Conservation (phyloP, 805 yeast genomes). For the Metschnikowia peoriensis region DNA sequence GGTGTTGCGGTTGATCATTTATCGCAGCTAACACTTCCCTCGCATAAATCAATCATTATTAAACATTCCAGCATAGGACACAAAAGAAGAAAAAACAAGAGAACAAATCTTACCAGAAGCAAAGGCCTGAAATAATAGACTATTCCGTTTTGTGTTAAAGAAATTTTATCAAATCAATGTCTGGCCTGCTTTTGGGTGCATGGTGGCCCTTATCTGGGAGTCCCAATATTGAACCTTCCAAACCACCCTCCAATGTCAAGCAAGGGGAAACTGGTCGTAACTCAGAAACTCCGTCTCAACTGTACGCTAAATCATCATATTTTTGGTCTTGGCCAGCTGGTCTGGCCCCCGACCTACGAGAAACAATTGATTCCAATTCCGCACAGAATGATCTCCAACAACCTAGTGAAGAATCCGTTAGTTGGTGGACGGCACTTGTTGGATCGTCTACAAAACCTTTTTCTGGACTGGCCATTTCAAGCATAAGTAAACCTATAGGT, state of each 20-base stretch:
- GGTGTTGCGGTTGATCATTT: too few species aligned
- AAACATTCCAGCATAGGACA: too few species aligned
- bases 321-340: conserved; percentile 5
- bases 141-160: not conserved
- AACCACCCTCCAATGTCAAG: not conserved
- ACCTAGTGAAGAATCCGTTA: not conserved
- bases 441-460: not conserved
- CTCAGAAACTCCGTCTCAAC: not conserved
- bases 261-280: not conserved
- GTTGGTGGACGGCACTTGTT: conserved; percentile 6
- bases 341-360: conserved; percentile 2
- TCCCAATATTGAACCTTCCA: not conserved
- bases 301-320: not conserved
- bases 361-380: not conserved
- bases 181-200: conserved; percentile 2
- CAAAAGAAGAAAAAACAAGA: too few species aligned
- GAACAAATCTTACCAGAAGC: not conserved
- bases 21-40: too few species aligned
- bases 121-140: too few species aligned
- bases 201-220: conserved; percentile 8
- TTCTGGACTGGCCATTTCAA: not conserved
- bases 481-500: not conserved
- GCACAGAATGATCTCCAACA: not conserved
- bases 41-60: too few species aligned
- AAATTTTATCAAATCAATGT: not conserved